phyloP scores from a whole-genome alignment of 495 filamentous ascomycete species.

The Xylaria scruposa region DNA sequence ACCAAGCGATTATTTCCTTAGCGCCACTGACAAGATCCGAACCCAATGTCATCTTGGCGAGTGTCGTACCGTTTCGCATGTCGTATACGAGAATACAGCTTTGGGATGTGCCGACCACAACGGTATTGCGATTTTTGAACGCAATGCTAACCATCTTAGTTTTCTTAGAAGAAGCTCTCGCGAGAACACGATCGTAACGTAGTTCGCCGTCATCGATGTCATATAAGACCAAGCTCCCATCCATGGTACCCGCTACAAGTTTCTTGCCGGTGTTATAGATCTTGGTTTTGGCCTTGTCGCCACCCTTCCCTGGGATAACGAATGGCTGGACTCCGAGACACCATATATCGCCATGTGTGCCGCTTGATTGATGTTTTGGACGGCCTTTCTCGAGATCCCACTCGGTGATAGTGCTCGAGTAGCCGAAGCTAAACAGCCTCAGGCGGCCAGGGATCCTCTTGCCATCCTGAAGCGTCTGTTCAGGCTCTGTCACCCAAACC shows the following conservation, averaged over 20 bases:
- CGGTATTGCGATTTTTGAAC: slow-evolving; percentile 81
- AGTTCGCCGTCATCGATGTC: slow-evolving; percentile 84
- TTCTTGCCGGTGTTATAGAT: slow-evolving; percentile 61
- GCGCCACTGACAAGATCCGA: slow-evolving; percentile 74
- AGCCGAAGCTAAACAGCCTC: slow-evolving; percentile 95
- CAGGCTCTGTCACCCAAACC: slow-evolving; percentile 88
- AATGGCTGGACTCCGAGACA: slow-evolving; percentile 88
- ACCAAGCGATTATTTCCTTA: slow-evolving; percentile 90
- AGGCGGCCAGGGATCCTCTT: slow-evolving; percentile 71
- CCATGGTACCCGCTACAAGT: slow-evolving; percentile 88
- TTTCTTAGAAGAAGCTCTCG: slow-evolving; percentile 77
- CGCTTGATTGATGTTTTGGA: slow-evolving; percentile 80
- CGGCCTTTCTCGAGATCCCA: slow-evolving; percentile 85
- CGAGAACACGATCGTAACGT: slow-evolving; percentile 70
- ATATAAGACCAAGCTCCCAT: slow-evolving; percentile 85
- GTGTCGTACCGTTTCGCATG: slow-evolving; percentile 72
- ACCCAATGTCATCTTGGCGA: slow-evolving; percentile 85
- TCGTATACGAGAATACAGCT: slow-evolving; percentile 91
- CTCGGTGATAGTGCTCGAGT: slow-evolving; percentile 88
- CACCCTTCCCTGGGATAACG: slow-evolving; percentile 29
- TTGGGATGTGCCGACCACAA: slow-evolving; percentile 91
- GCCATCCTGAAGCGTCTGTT: slow-evolving; percentile 67
- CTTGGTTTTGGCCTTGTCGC: slow-evolving; percentile 30
- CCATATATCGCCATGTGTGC: slow-evolving; percentile 96
- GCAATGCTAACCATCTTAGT: slow-evolving; percentile 86